Percentiles rank a stretch among this genome's conserved stretches.
Conservation (phyloP, 2,329 filamentous ascomycete species). For the Bipolaris oryzae region DNA sequence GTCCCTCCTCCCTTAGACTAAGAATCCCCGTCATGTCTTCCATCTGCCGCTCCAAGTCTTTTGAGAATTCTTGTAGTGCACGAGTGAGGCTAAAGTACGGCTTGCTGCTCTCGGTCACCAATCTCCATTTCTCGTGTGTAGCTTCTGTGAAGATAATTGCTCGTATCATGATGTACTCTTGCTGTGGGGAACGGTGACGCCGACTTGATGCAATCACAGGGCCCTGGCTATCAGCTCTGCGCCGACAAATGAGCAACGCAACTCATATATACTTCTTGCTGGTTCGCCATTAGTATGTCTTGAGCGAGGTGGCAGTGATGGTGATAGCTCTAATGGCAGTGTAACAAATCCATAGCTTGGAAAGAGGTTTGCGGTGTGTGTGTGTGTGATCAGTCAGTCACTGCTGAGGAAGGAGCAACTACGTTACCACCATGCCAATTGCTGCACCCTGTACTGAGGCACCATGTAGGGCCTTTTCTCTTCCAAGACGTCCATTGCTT, state of each 20-base stretch:
- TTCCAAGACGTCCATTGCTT: not conserved
- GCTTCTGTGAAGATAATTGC: conserved; percentile 2
- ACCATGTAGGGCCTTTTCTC: not conserved
- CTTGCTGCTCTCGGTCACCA: conserved; percentile 3
- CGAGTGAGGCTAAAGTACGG: not conserved
- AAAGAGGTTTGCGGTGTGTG: too few relatives aligned
- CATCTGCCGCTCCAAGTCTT: conserved; percentile 12
- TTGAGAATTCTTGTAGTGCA: conserved; percentile 9
- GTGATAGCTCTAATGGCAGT: too few relatives aligned
- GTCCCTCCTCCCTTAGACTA: not conserved
- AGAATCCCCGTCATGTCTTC: not conserved
- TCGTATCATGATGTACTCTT: not conserved
- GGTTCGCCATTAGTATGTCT: not conserved
- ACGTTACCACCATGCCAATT: not conserved
- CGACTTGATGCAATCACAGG: not conserved
- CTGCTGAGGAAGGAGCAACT: not conserved
- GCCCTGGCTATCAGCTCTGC: not conserved
- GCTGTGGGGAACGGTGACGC: not conserved
- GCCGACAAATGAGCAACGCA: conserved; percentile 7
- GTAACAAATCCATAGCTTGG: too few relatives aligned
- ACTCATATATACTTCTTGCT: not conserved
- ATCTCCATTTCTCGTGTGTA: conserved; percentile 1
- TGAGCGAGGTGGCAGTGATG: not conserved
- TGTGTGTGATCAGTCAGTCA: not conserved
- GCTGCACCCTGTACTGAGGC: not conserved